Conservation (phyloP, 768 basidiomycete genomes). For the Amanita polypyramis region DNA sequence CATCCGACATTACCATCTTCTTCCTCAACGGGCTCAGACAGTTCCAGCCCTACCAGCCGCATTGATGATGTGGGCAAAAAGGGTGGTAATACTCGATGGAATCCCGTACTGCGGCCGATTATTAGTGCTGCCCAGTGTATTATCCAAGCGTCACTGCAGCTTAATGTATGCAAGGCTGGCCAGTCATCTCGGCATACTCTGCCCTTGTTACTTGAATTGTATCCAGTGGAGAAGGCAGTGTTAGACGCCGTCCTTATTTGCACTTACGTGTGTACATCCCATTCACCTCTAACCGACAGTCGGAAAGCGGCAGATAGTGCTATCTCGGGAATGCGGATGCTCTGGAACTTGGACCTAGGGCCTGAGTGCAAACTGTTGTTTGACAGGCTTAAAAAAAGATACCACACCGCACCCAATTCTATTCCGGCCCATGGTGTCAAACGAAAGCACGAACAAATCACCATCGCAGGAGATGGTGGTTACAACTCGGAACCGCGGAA, state of each 20-base stretch:
- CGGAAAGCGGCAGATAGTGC: constrained; percentile 17
- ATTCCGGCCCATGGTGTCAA: constrained; percentile 7
- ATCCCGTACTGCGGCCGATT: constrained; percentile 46
- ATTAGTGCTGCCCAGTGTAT: constrained; percentile 60
- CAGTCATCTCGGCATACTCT: constrained; percentile 7
- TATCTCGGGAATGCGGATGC: constrained; percentile 15
- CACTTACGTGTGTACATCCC: constrained; percentile 43
- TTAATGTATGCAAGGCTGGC: constrained; percentile 18
- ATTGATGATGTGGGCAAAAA: constrained; percentile 2
- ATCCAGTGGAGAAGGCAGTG: constrained; percentile 45
- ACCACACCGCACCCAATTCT: background rate
- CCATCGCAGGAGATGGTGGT: background rate
- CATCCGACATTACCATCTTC: background rate
- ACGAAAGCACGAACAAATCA: constrained; percentile 3
- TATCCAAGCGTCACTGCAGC: constrained; percentile 35
- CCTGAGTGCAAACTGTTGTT: constrained; percentile 13
- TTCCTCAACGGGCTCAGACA: too few species aligned
- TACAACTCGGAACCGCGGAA: background rate
- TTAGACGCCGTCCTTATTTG: constrained; percentile 60
- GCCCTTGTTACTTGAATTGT: constrained; percentile 16
- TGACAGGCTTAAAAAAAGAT: constrained; percentile 2
- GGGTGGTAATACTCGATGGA: constrained; percentile 21
- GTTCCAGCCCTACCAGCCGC: background rate
- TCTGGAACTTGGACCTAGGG: constrained; percentile 10
- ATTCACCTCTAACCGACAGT: constrained; percentile 1